Evolutionary conservation across 495 filamentous ascomycete genomes (phyloP).

Genomic region (Geoglossum glabrum): DNA sequence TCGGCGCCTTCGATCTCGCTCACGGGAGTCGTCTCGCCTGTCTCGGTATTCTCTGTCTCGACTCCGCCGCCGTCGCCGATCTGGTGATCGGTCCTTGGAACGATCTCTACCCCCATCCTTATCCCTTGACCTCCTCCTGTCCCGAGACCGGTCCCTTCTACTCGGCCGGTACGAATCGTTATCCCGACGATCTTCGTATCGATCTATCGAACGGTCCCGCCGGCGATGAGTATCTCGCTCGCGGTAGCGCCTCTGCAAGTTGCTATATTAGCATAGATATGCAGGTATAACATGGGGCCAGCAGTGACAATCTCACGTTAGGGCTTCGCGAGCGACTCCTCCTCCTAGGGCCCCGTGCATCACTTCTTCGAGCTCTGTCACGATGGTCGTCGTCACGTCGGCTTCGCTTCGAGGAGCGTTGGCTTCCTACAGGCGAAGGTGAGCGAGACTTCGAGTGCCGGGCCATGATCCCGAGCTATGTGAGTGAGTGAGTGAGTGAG

Average conservation of each 20-base stretch:
- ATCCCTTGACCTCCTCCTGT: conserved; percentile 37
- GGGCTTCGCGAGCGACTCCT: conserved; percentile 47
- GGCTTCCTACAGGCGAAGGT: conserved; percentile 89
- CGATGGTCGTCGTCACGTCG: conserved; percentile 62
- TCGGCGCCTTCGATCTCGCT: conserved; percentile 44
- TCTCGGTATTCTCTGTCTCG: conserved; percentile 53
- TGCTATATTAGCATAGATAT: conserved; percentile 22
- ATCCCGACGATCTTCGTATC: conserved; percentile 29
- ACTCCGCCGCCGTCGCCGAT: conserved; percentile 36
- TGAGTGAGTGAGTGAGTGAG: conserved; percentile 29
- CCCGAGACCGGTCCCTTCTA: conserved; percentile 44
- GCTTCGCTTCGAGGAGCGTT: conserved; percentile 41
- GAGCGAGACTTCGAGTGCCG: conserved; percentile 82
- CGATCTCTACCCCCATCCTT: conserved; percentile 34
- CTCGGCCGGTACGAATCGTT: conserved; percentile 43
- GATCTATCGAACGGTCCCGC: conserved; percentile 55
- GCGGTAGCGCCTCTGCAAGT: conserved; percentile 31
- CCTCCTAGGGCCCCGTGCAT: conserved; percentile 36
- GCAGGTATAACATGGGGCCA: neutral
- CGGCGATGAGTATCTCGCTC: conserved; percentile 42
- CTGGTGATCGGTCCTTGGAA: conserved; percentile 19
- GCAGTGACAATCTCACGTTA: conserved; percentile 29
- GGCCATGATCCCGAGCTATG: conserved; percentile 55
- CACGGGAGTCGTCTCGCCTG: conserved; percentile 66
- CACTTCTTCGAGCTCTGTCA: conserved; percentile 44